These are phyloP conservation scores for Camellia lanceoleosa DNA, from an alignment of 148 eudicot genomes.

Conservation along the genomic window DNA sequence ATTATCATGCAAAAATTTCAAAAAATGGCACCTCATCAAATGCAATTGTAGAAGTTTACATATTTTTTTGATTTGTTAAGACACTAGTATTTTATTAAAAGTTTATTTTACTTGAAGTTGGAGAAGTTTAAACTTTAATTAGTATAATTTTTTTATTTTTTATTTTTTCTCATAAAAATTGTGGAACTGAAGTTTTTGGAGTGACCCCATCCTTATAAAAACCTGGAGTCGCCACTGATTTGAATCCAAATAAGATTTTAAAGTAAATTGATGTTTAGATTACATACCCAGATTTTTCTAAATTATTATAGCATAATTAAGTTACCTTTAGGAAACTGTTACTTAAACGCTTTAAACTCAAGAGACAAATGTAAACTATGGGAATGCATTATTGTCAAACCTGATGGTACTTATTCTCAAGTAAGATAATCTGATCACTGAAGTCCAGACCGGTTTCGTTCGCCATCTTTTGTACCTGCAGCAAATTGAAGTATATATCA, in stretches of 20 bases:
- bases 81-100: too few relatives aligned
- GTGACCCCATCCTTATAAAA: too few relatives aligned
- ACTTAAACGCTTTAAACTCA: background rate
- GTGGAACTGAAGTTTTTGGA: too few relatives aligned
- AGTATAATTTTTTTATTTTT: too few relatives aligned
- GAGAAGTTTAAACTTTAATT: too few relatives aligned
- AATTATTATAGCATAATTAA: background rate
- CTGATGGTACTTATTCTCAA: conserved; percentile 81
- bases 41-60: too few relatives aligned
- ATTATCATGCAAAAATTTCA: too few relatives aligned
- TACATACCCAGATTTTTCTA: background rate
- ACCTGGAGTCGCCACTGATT: too few relatives aligned
- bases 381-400: conserved; percentile 24
- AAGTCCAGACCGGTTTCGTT: conserved; percentile 89
- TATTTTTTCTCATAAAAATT: too few relatives aligned
- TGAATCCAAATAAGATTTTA: background rate
- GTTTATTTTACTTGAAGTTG: too few relatives aligned
- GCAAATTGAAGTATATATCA: background rate
- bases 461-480: conserved; percentile 81
- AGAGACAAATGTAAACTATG: background rate
- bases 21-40: too few relatives aligned
- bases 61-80: too few relatives aligned
- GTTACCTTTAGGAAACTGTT: background rate
- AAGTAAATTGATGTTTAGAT: background rate
- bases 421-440: conserved; percentile 61